Evolutionary conservation across 2,329 filamentous ascomycete species (phyloP).

Genomic region (Cercospora sp.): DNA sequence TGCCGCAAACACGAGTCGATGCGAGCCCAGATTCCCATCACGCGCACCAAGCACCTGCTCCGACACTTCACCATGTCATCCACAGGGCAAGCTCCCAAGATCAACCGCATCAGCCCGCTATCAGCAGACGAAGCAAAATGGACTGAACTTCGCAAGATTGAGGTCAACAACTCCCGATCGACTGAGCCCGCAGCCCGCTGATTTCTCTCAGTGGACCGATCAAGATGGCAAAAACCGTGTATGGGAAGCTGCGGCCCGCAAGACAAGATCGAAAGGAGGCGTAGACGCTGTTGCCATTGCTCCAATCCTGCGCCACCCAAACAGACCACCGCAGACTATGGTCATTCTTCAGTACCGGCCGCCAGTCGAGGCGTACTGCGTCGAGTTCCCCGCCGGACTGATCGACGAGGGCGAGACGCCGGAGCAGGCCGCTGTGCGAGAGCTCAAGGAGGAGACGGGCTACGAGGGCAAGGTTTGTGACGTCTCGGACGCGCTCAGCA

Average conservation of each 20-base stretch:
- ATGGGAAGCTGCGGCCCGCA: slow-evolving; percentile 54
- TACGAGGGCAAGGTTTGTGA: slow-evolving; percentile 55
- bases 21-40: slow-evolving; percentile 14
- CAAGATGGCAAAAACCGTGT: slow-evolving; percentile 49
- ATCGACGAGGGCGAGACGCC: slow-evolving; percentile 60
- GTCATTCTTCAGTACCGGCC: slow-evolving; percentile 62
- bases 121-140: slow-evolving; percentile 56
- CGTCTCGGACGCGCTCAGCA: slow-evolving; percentile 61
- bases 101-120: slow-evolving; percentile 52
- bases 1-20: background rate
- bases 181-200: slow-evolving; percentile 1
- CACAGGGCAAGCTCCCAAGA: slow-evolving; percentile 48
- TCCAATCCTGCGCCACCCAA: slow-evolving; percentile 54
- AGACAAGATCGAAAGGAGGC: slow-evolving; percentile 56
- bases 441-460: slow-evolving; percentile 64
- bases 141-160: slow-evolving; percentile 58
- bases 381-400: slow-evolving; percentile 62
- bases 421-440: slow-evolving; percentile 57
- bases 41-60: slow-evolving; percentile 23
- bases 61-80: slow-evolving; percentile 30
- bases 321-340: slow-evolving; percentile 52
- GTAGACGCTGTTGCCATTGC: slow-evolving; percentile 63
- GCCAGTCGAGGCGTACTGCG: slow-evolving; percentile 58
- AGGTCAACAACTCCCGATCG: slow-evolving; percentile 29
- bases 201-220: slow-evolving; percentile 20